phyloP scores from a whole-genome alignment of 108 stramenopile genomes.

The Ochromonas danica region DNA sequence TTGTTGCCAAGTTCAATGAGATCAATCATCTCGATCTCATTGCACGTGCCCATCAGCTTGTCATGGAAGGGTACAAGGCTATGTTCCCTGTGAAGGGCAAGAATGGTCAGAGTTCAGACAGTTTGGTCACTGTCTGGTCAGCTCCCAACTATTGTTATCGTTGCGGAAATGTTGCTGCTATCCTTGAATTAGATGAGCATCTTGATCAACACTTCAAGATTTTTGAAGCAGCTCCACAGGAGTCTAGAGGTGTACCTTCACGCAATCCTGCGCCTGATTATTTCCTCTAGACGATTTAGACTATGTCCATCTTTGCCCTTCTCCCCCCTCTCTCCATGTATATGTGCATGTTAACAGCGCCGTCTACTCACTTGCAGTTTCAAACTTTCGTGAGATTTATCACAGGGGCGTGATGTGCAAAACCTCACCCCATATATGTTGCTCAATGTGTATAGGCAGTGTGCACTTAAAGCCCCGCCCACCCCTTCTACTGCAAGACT shows the following conservation, averaged over 20 bases:
- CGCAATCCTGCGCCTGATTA: conserved; percentile 94
- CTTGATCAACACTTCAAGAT: conserved; percentile 81
- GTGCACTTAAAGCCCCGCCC: too few relatives aligned
- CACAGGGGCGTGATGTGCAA: too few relatives aligned
- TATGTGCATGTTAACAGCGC: too few relatives aligned
- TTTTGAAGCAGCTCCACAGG: conserved; percentile 96
- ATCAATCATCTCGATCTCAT: conserved; percentile 84
- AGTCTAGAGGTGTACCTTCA: conserved; percentile 84
- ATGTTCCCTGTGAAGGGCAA: conserved; percentile 67
- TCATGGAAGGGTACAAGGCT: conserved; percentile 91
- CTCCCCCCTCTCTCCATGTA: too few relatives aligned
- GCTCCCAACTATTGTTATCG: conserved; percentile 99
- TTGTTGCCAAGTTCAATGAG: conserved; percentile 93
- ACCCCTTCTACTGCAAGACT: too few relatives aligned
- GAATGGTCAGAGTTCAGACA: conserved; percentile 56
- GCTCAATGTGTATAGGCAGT: too few relatives aligned
- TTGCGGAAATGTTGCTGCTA: conserved; percentile 94
- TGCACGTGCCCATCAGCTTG: conserved; percentile 80
- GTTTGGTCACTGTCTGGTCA: conserved; percentile 95
- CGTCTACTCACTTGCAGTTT: too few relatives aligned
- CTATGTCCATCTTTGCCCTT: too few relatives aligned
- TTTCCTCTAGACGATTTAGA: too few relatives aligned
- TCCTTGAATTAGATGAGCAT: conserved; percentile 93
- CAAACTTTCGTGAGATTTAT: too few relatives aligned
- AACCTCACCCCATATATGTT: too few relatives aligned